Evolutionary conservation across 768 basidiomycete species (phyloP).

Genomic region (Russula sp.): DNA sequence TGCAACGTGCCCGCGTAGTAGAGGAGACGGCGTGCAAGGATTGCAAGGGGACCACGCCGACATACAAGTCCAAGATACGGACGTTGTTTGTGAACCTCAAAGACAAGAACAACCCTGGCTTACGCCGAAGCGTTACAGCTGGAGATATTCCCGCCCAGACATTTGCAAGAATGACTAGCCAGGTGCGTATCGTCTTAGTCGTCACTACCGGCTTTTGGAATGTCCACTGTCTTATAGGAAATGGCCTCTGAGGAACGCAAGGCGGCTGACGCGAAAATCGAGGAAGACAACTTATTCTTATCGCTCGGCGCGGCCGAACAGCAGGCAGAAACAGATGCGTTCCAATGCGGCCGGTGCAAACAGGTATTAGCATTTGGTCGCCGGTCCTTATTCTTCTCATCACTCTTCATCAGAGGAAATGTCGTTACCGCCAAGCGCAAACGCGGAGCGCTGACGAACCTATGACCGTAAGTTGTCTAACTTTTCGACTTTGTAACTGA

Average conservation of each 20-base stretch:
- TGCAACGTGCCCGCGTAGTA: slow-evolving; percentile 61
- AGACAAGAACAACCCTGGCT: slow-evolving; percentile 86
- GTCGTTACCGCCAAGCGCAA: slow-evolving; percentile 92
- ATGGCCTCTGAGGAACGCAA: slow-evolving; percentile 95
- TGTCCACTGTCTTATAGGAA: slow-evolving; percentile 52
- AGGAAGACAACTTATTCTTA: slow-evolving; percentile 84
- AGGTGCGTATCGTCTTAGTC: slow-evolving; percentile 47
- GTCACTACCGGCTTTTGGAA: background rate
- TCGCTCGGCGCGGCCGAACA: slow-evolving; percentile 86
- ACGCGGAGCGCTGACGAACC: slow-evolving; percentile 98
- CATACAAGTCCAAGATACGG: slow-evolving; percentile 79
- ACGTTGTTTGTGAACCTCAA: slow-evolving; percentile 91
- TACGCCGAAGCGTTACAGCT: slow-evolving; percentile 81
- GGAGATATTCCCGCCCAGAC: slow-evolving; percentile 70
- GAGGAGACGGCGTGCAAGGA: slow-evolving; percentile 60
- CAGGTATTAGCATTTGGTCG: slow-evolving; percentile 48
- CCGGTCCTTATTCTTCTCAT: background rate
- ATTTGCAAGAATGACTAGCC: slow-evolving; percentile 77
- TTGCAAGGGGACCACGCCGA: slow-evolving; percentile 45
- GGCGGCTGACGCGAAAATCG: slow-evolving; percentile 76
- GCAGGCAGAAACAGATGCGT: slow-evolving; percentile 94
- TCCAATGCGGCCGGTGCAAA: slow-evolving; percentile 95
- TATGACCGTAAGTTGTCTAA: slow-evolving; percentile 72
- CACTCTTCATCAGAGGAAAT: slow-evolving; percentile 56
- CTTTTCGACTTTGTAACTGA: slow-evolving; percentile 17